A percentile compares a stretch with the other conserved stretches of the same genome.
phyloP scores from a whole-genome alignment of 345 rosid genomes.

The Populus pruinosa region DNA sequence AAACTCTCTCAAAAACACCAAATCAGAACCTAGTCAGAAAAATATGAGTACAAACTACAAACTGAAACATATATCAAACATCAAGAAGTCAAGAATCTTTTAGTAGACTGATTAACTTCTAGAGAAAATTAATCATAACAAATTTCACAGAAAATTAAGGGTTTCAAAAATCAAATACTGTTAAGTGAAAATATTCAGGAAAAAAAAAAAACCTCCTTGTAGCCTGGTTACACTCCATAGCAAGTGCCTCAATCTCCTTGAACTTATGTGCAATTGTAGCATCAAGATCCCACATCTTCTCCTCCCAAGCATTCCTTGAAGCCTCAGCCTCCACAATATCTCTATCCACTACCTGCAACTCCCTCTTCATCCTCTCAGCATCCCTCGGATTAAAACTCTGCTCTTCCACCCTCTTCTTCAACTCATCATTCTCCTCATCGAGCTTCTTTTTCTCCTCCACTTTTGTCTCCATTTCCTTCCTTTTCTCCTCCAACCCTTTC shows the following conservation, averaged over 20 bases:
- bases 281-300: slow-evolving; percentile 76
- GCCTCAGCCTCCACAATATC: slow-evolving; percentile 60
- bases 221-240: slow-evolving; percentile 76
- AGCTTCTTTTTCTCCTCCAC: slow-evolving; percentile 55
- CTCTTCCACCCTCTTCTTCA: slow-evolving; percentile 62
- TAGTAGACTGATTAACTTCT: too few species aligned
- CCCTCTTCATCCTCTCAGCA: slow-evolving; percentile 91
- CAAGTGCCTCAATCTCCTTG: slow-evolving; percentile 62
- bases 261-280: slow-evolving; percentile 39
- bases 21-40: too few species aligned
- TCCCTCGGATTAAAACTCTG: slow-evolving; percentile 75
- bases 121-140: too few species aligned
- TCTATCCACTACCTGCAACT: slow-evolving; percentile 80
- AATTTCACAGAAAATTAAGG: background rate
- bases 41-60: too few species aligned
- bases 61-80: too few species aligned
- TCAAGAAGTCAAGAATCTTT: too few species aligned
- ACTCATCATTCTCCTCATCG: slow-evolving; percentile 63
- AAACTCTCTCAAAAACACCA: too few species aligned
- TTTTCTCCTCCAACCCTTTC: slow-evolving; percentile 57
- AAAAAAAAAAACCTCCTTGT: slow-evolving; percentile 46
- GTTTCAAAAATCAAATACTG: background rate
- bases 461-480: slow-evolving; percentile 47
- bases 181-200: background rate
- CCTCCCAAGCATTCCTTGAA: slow-evolving; percentile 70